Evolutionary conservation across 2,329 filamentous ascomycete species (phyloP).

Genomic region (Ophiostoma australiae): DNA sequence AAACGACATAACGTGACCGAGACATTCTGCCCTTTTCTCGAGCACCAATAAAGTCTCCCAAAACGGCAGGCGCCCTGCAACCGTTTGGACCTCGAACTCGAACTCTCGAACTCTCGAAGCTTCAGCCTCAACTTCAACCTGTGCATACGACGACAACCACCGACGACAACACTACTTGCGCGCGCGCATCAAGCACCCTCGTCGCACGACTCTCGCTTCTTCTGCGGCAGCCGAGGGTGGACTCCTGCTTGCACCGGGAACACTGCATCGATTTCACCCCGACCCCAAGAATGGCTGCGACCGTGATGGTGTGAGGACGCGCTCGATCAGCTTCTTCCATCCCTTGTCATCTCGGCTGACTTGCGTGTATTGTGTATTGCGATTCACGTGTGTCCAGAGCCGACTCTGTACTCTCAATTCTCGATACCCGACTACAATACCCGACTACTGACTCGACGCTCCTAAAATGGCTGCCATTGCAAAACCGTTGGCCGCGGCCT

Average conservation of each 20-base stretch:
- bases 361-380: not conserved
- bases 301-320: constrained; percentile 27
- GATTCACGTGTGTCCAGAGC: too few species aligned
- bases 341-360: not conserved
- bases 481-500: not conserved
- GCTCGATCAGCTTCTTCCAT: constrained; percentile 15
- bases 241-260: constrained; percentile 6
- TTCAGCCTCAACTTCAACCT: not conserved
- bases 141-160: not conserved
- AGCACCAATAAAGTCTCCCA: not conserved
- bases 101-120: not conserved
- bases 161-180: not conserved
- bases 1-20: constrained; percentile 13
- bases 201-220: constrained; percentile 4
- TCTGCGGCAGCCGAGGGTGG: constrained; percentile 14
- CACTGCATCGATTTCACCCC: not conserved
- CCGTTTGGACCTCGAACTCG: not conserved
- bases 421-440: not conserved
- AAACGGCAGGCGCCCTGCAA: not conserved
- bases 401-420: not conserved
- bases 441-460: not conserved
- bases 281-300: constrained; percentile 24
- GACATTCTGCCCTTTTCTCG: not conserved
- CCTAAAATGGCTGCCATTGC: not conserved
- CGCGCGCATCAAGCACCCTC: not conserved